These are phyloP conservation scores for Pulveroboletus ravenelii DNA, from an alignment of 768 basidiomycete genomes.

Conservation along the genomic window DNA sequence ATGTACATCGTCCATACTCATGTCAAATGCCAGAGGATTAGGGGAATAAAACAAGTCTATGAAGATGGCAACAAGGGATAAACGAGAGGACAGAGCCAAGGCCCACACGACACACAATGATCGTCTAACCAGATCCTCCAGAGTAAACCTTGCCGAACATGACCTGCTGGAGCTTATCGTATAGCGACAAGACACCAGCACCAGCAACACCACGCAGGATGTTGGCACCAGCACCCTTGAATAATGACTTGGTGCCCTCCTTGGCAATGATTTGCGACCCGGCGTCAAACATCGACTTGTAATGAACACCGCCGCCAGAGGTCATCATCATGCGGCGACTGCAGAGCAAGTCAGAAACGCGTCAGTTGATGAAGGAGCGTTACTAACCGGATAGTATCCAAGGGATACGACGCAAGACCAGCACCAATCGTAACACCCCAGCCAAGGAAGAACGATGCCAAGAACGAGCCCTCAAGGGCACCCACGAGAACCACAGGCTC, in stretches of 20 bases:
- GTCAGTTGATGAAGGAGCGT: neutral
- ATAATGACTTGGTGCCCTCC: conserved; percentile 93
- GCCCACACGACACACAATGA: conserved; percentile 20
- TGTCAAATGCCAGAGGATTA: conserved; percentile 17
- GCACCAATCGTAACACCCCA: conserved; percentile 99
- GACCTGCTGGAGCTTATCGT: conserved; percentile 96
- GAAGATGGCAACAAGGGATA: conserved; percentile 16
- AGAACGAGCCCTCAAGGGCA: conserved; percentile 91
- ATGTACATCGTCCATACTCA: conserved; percentile 21
- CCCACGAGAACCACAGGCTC: conserved; percentile 98
- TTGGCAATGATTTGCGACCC: conserved; percentile 90
- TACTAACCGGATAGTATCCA: conserved; percentile 79
- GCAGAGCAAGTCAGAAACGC: conserved; percentile 19
- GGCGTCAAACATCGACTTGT: conserved; percentile 99
- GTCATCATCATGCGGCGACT: conserved; percentile 99
- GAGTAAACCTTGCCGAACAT: conserved; percentile 99
- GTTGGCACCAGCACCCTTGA: conserved; percentile 98
- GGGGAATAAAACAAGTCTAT: conserved; percentile 34
- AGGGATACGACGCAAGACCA: conserved; percentile 96
- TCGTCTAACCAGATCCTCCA: conserved; percentile 55
- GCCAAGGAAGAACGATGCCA: conserved; percentile 94
- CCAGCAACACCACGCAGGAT: conserved; percentile 99
- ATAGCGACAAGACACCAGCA: conserved; percentile 98
- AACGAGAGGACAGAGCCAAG: conserved; percentile 31
- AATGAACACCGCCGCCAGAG: conserved; percentile 90